Evolutionary conservation across 768 basidiomycete genomes (phyloP).

Genomic region (Trametes elegans): DNA sequence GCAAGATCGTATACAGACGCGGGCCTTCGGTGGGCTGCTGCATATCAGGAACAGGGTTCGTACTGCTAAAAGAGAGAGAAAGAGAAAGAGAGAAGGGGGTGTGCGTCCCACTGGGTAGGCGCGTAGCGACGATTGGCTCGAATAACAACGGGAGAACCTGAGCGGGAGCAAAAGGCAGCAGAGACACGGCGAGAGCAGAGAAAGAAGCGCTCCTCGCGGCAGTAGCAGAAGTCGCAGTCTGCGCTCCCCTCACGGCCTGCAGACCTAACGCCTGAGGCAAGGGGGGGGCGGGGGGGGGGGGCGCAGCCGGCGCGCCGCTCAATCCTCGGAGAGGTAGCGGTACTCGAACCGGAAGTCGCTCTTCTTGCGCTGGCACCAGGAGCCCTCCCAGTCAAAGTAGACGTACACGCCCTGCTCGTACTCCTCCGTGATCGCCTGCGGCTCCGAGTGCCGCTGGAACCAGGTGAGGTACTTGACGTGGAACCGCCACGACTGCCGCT

Average conservation of each 20-base stretch:
- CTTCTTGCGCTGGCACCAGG: conserved; percentile 98
- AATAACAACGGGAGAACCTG: background rate
- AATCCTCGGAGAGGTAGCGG: conserved; percentile 92
- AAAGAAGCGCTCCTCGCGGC: background rate
- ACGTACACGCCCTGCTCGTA: conserved; percentile 99
- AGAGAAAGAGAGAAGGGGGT: conserved; percentile 2
- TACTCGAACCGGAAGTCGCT: conserved; percentile 97
- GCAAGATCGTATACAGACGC: conserved; percentile 15
- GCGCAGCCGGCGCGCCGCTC: conserved; percentile 20
- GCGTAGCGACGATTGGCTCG: background rate
- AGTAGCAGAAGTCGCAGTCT: background rate
- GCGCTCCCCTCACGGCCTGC: too few relatives aligned
- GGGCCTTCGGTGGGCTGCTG: background rate
- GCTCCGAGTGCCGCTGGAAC: conserved; percentile 99
- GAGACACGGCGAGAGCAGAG: background rate
- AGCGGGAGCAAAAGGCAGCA: background rate
- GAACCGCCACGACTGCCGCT: conserved; percentile 98
- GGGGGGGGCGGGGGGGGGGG: background rate
- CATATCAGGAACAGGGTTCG: background rate
- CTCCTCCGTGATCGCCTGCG: conserved; percentile 97
- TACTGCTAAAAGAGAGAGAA: background rate
- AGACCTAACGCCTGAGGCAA: background rate
- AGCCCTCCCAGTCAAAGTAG: conserved; percentile 99
- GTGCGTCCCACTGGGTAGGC: background rate
- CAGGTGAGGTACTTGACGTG: conserved; percentile 99